phyloP scores from a whole-genome alignment of 768 basidiomycete species.

The Austroboletus festivus region DNA sequence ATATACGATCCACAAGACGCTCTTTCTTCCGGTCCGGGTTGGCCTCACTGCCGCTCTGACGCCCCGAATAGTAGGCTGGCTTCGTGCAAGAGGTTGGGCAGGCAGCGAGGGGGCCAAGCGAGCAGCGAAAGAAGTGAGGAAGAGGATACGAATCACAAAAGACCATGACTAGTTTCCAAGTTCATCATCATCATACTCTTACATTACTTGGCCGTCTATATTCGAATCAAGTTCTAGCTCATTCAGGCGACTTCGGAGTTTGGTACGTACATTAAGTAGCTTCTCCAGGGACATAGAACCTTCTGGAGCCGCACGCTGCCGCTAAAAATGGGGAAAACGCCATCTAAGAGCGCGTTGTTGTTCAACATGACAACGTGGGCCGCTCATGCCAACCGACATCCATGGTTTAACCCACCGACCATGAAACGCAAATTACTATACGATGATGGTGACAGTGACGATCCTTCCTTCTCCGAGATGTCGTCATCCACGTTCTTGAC shows the following conservation, averaged over 20 bases:
- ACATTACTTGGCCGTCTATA: conserved; percentile 5
- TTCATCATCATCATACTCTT: neutral
- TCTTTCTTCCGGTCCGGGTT: conserved; percentile 84
- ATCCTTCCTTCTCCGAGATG: conserved; percentile 6
- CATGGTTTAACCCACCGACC: conserved; percentile 41
- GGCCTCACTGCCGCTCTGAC: conserved; percentile 87
- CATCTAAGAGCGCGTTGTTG: too few species aligned
- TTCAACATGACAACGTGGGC: conserved; percentile 31
- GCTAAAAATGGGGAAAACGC: neutral
- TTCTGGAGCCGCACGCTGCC: conserved; percentile 4
- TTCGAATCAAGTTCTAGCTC: neutral
- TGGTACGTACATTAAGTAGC: neutral
- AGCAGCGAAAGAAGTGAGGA: conserved; percentile 48
- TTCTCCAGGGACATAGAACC: conserved; percentile 2
- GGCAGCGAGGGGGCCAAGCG: conserved; percentile 66
- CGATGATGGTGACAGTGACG: conserved; percentile 20
- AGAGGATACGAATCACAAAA: conserved; percentile 30
- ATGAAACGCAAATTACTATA: conserved; percentile 38
- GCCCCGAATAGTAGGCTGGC: conserved; percentile 82
- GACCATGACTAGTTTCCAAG: conserved; percentile 15
- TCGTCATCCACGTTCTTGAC: conserved; percentile 33
- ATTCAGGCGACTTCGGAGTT: neutral
- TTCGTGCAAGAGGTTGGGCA: conserved; percentile 79
- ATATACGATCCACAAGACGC: conserved; percentile 93
- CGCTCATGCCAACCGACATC: conserved; percentile 35